These are phyloP conservation scores for Venturia nashicola DNA, from an alignment of 2,329 filamentous ascomycete species.

Conservation along the genomic window DNA sequence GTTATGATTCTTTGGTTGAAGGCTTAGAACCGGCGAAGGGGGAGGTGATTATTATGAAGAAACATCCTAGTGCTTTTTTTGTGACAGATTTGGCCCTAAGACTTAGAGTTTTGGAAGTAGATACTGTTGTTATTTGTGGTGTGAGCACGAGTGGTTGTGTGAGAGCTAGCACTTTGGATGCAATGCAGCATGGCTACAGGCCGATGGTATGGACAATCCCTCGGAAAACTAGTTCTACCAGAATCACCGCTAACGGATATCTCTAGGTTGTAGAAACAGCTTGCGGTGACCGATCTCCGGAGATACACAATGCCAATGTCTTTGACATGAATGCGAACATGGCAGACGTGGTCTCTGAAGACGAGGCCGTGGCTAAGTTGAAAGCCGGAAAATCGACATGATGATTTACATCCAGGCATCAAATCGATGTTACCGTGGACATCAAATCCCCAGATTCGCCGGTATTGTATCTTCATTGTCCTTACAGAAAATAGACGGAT, in stretches of 20 bases:
- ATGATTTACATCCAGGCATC: too few species aligned
- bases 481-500: too few species aligned
- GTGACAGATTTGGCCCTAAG: constrained; percentile 31
- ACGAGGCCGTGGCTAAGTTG: constrained; percentile 28
- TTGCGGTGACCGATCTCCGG: constrained; percentile 32
- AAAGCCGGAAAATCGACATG: constrained; percentile 21
- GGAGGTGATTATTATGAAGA: constrained; percentile 29
- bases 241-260: too few species aligned
- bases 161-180: constrained; percentile 31
- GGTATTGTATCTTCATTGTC: too few species aligned
- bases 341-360: constrained; percentile 32
- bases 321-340: constrained; percentile 36
- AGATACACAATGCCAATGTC: constrained; percentile 33
- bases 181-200: constrained; percentile 32
- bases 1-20: constrained; percentile 26
- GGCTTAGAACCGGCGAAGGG: constrained; percentile 25
- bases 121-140: constrained; percentile 35
- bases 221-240: too few species aligned
- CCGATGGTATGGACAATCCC: constrained; percentile 27
- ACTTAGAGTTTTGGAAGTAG: constrained; percentile 26
- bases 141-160: constrained; percentile 37
- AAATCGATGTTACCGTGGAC: too few species aligned
- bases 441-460: too few species aligned
- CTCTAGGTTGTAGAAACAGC: constrained; percentile 31
- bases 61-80: constrained; percentile 34